A percentile compares a stretch with the other conserved stretches of the same genome.
Evolutionary conservation across 768 basidiomycete species (phyloP).

Genomic region (Panaeolus cyanescens): DNA sequence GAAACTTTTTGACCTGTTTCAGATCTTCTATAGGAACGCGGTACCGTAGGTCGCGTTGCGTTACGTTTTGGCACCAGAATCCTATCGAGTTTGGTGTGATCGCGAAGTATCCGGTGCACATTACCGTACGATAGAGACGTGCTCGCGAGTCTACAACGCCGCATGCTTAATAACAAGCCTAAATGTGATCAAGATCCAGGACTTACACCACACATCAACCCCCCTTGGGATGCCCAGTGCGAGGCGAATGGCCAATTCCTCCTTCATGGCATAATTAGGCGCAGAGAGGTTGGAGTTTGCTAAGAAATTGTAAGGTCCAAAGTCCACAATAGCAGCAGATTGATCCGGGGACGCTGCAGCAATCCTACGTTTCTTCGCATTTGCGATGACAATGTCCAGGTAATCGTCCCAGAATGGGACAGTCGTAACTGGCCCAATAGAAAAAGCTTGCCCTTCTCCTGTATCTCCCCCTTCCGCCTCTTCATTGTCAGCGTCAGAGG

Average conservation of each 20-base stretch:
- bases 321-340: constrained; percentile 39
- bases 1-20: constrained; percentile 37
- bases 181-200: neutral
- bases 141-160: constrained; percentile 33
- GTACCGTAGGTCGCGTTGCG: constrained; percentile 37
- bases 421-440: constrained; percentile 27
- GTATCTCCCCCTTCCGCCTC: constrained; percentile 17
- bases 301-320: constrained; percentile 40
- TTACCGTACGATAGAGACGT: constrained; percentile 33
- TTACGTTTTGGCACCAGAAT: constrained; percentile 49
- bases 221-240: constrained; percentile 33
- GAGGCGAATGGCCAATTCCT: constrained; percentile 29
- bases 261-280: constrained; percentile 5
- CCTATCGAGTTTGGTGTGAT: constrained; percentile 39
- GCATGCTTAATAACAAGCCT: neutral
- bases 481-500: constrained; percentile 13
- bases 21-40: constrained; percentile 44
- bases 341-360: constrained; percentile 4
- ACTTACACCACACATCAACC: constrained; percentile 38
- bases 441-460: constrained; percentile 28
- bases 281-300: constrained; percentile 16
- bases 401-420: constrained; percentile 28
- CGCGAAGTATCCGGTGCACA: constrained; percentile 43
- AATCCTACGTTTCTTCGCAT: constrained; percentile 27
- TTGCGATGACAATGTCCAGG: constrained; percentile 20